Conservation (phyloP, 2,329 filamentous ascomycete species). For the Metarhizium brunneum region DNA sequence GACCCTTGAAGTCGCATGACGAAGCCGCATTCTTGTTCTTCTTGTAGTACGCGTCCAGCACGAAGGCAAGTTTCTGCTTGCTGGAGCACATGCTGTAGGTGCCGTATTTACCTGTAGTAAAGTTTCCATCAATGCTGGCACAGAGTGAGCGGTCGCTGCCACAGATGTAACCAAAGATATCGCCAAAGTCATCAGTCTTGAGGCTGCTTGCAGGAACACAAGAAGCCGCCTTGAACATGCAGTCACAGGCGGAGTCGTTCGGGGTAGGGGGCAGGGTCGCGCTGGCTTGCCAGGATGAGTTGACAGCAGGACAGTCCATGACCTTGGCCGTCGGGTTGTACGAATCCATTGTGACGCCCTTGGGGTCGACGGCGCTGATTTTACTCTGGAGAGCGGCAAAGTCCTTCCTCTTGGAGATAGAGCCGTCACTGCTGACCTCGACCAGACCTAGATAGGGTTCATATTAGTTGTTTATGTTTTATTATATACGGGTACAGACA, state of each 20-base stretch:
- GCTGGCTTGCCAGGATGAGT: slow-evolving; percentile 53
- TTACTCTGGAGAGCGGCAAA: slow-evolving; percentile 64
- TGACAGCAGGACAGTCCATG: slow-evolving; percentile 62
- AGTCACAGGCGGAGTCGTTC: slow-evolving; percentile 69
- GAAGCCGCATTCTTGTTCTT: slow-evolving; percentile 37
- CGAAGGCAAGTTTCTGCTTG: slow-evolving; percentile 63
- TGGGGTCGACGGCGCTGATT: slow-evolving; percentile 59
- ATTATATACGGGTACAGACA: slow-evolving; percentile 3
- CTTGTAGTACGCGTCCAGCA: slow-evolving; percentile 64
- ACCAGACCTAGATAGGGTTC: slow-evolving; percentile 49
- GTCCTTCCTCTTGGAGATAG: slow-evolving; percentile 60
- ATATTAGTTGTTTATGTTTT: not conserved
- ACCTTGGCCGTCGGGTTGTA: slow-evolving; percentile 71
- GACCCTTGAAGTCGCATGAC: slow-evolving; percentile 64
- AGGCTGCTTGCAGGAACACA: slow-evolving; percentile 59
- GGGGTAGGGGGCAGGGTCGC: slow-evolving; percentile 71
- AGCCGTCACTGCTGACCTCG: slow-evolving; percentile 39
- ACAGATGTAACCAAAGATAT: slow-evolving; percentile 72
- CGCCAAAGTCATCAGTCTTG: slow-evolving; percentile 47
- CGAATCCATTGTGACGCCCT: slow-evolving; percentile 51
- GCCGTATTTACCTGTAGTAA: slow-evolving; percentile 49
- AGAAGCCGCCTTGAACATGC: slow-evolving; percentile 69
- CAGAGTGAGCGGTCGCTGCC: slow-evolving; percentile 49
- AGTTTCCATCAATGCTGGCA: slow-evolving; percentile 48
- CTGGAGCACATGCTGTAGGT: slow-evolving; percentile 69